Evolutionary conservation across 108 stramenopile genomes (phyloP), one percentile per base, ranked within the genome.

Genomic region (Cyclotella choctawhatcheeana): DNA sequence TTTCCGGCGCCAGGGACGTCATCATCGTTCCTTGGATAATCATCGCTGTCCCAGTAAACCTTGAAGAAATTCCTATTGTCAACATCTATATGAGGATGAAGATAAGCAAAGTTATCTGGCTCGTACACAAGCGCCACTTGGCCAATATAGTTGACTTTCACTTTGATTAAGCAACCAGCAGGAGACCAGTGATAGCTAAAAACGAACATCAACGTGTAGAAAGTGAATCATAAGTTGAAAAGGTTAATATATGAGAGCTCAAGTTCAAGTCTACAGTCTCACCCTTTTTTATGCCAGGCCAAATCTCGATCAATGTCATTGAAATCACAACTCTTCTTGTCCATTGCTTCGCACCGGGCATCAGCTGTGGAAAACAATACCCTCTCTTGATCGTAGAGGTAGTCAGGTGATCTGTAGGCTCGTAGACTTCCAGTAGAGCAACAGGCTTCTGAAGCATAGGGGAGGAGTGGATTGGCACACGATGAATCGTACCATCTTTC

Each of bases 41-140:
- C n/a, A 3, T 73, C 72, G 18, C 33, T 48, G 17, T 67, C 52
- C 67, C 67, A 69, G 53, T 64, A 79, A 51, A 71, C 78, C 47
- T 69, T 67, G 71, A 84, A 84, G 60, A 47, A 81, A 34, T 84
- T 84, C 63, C 69, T 58, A 25, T 71, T 81, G 25, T 66, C 76
- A 27, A 45, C 30, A 7, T 53, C 45, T 25, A 84, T 58, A 47
- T 82, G 73, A 27, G 64, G 76, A 22, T 68, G 66, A 18, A 76
- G 35, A 33, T 17, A 62, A 8, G 66, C 67, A 63, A 52, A 76
- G 5, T 67, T 37, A 45, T 53, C 52, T 30, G 78, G 72, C 30
- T 79, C 67, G 62, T 88, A 85, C 5, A 91, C 88, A n/a, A 86
- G 56, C 6, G 79, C 83, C n/a, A 91, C 77, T 61, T 70, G 55